These are phyloP conservation scores for Coniophora puteana DNA, from an alignment of 1,284 basidiomycete species.

Conservation along the genomic window DNA sequence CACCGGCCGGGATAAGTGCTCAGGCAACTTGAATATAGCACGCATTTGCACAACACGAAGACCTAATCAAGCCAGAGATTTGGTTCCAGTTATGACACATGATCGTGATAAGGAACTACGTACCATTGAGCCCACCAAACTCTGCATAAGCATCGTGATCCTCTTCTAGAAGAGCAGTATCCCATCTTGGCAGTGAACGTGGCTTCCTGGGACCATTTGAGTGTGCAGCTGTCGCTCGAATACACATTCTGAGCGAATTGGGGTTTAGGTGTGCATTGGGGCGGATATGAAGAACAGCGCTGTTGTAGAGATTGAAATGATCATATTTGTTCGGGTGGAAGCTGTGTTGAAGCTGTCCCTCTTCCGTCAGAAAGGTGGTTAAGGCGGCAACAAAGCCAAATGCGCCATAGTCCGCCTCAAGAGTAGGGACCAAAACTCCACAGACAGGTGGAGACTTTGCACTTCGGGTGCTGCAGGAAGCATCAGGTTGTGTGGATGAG, in stretches of 20 bases:
- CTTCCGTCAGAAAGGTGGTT: background rate
- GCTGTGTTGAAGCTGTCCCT: background rate
- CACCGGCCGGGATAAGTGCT: conserved; percentile 1
- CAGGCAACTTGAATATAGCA: conserved; percentile 3
- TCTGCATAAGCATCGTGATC: background rate
- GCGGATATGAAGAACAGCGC: background rate
- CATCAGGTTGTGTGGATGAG: too few species aligned
- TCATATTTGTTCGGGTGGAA: conserved; percentile 1
- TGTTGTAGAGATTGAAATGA: conserved; percentile 5
- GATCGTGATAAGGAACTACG: background rate
- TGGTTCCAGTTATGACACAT: conserved; percentile 4
- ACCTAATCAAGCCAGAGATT: conserved; percentile 7
- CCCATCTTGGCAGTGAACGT: too few species aligned
- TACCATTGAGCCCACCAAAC: background rate
- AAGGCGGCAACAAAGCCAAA: background rate
- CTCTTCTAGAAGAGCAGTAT: background rate
- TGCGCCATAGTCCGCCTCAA: too few species aligned
- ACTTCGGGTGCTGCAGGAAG: too few species aligned
- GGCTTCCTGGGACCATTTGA: too few species aligned
- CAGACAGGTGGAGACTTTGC: too few species aligned
- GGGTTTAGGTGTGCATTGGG: background rate
- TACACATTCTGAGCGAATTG: background rate
- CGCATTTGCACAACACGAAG: conserved; percentile 13
- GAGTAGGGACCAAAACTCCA: too few species aligned
- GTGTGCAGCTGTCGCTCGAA: too few species aligned